Base-by-base conservation (phyloP, 2,329 filamentous ascomycete genomes). In the Mycosphaerella sp. region DNA sequence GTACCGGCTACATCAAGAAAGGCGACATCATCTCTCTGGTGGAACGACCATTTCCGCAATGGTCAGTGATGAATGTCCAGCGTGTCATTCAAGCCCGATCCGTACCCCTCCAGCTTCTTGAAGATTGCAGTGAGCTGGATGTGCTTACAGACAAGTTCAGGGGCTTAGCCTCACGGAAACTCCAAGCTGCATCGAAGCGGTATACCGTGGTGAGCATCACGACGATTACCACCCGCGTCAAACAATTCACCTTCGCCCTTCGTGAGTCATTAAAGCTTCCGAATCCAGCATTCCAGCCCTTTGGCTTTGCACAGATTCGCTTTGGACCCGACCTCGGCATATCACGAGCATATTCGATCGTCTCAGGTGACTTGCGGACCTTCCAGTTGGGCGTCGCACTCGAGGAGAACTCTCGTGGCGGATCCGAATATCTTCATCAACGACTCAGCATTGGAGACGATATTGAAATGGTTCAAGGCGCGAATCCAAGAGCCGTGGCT, bases 61-160 rank as follows among this genome's bases (percentile, higher is more conserved):
- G 82, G 83, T 82, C 81, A 0, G 74, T 86, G 30, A 79, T 81
- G 62, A 71, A 77, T 9, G 69, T 85, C 0, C 81, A 85, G 64
- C 78, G 50, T 17, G 54, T 54, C 6, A 48, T 52, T 4, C 32
- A 47, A 16, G 48, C 36, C 83, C 64, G 84, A 79, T 56, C 66
- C 84, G 34, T 80, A 82, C 62, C 71, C 78, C 62, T 71, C 78
- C 28, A 73, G 68, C 43, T 58, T 4, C 27, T 54, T 5, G 21
- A 71, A 72, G 30, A 74, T 83, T 58, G 59, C 70, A 76, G 58
- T 27, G 54, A 70, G 53, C 61, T 71, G 13, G 32, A 46, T n/a
- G 57, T 64, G 2, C 44, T 54, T 5, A 48, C 51, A 9, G 12
- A 27, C 16, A 48, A 54, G 16, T 49, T 54, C 25, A 32, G 40